Base-by-base conservation (phyloP, 1,139 yeast genomes). In the Nadsonia commutata region DNA sequence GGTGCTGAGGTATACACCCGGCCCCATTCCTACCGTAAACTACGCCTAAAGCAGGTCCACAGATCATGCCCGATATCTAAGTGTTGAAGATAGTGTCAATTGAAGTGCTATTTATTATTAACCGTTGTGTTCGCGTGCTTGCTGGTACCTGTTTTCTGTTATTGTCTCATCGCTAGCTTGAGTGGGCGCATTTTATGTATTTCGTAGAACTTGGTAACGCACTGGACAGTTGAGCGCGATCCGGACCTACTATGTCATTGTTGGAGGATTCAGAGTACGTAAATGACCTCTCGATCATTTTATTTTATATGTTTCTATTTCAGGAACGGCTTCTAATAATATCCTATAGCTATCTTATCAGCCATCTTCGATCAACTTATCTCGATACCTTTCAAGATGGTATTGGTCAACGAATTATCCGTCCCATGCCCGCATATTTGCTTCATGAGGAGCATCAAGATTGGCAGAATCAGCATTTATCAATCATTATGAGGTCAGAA, bases 321-420 rank as follows among this genome's bases (percentile, higher is more conserved):
- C n/a, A n/a, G n/a, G n/a, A n/a, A n/a, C n/a, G n/a, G n/a, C n/a
- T n/a, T n/a, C n/a, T n/a, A n/a, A n/a, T 17, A 22, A 37, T n/a
- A 21, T 39, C 37, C 27, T 21, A 27, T 37, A 54, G 56, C 48
- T 58, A 57, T 45, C 58, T 62, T 33, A 52, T 61, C 11, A 52
- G 53, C 38, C 58, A 57, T 40, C 51, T 62, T 20, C 48, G 65
- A 38, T 57, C 59, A 7, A 52, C 58, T 31, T 62, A 62, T 47
- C 52, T 59, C 19, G 56, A 58, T 40, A 48, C 58, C 19, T 52
- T 56, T 36, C 55, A 52, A 9, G 63, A 58, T 47, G 60, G 60
- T 11, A 53, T 58, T n/a, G 62, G 62, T n/a, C 55, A 55, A 37
- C 50, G 57, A 38, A 50, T 58, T 31, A 56, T 58, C 38, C 45